Percentiles rank a stretch among this genome's conserved stretches.
Evolutionary conservation across 768 basidiomycete genomes (phyloP).

Genomic region (Suillus alpinus): DNA sequence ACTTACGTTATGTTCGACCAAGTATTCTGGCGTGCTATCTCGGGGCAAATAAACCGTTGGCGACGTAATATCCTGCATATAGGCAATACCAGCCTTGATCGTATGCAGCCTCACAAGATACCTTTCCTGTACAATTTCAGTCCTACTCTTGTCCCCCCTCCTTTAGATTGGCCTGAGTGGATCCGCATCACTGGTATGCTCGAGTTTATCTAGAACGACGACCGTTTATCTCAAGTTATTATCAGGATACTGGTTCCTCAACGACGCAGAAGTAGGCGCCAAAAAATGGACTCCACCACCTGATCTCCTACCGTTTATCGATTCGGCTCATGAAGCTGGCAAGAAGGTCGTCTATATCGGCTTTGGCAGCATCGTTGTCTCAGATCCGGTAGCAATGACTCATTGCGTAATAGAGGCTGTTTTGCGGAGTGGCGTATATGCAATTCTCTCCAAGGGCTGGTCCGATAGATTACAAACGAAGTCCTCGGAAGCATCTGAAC

Average conservation of each 20-base stretch:
- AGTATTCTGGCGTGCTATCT: slow-evolving; percentile 94
- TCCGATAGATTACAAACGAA: slow-evolving; percentile 83
- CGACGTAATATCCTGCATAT: slow-evolving; percentile 74
- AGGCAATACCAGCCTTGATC: slow-evolving; percentile 82
- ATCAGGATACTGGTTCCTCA: slow-evolving; percentile 94
- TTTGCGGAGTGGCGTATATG: slow-evolving; percentile 79
- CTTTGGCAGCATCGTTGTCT: slow-evolving; percentile 95
- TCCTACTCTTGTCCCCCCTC: slow-evolving; percentile 84
- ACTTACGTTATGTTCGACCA: slow-evolving; percentile 97
- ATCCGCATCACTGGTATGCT: slow-evolving; percentile 81
- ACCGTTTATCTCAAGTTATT: slow-evolving; percentile 1
- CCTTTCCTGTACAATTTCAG: slow-evolving; percentile 99
- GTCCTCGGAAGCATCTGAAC: slow-evolving; percentile 53
- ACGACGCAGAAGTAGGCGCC: slow-evolving; percentile 85
- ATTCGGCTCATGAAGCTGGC: slow-evolving; percentile 63
- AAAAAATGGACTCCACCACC: slow-evolving; percentile 88
- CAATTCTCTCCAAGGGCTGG: slow-evolving; percentile 98
- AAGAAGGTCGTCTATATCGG: slow-evolving; percentile 98
- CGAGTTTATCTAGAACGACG: slow-evolving; percentile 6
- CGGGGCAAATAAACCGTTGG: slow-evolving; percentile 96
- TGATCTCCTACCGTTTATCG: slow-evolving; percentile 80
- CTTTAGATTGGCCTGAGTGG: slow-evolving; percentile 99
- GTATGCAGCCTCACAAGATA: slow-evolving; percentile 96
- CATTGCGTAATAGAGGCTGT: slow-evolving; percentile 88
- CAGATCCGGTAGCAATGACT: slow-evolving; percentile 92